phyloP scores from a whole-genome alignment of 345 rosid species.

The Heritiera littoralis region DNA sequence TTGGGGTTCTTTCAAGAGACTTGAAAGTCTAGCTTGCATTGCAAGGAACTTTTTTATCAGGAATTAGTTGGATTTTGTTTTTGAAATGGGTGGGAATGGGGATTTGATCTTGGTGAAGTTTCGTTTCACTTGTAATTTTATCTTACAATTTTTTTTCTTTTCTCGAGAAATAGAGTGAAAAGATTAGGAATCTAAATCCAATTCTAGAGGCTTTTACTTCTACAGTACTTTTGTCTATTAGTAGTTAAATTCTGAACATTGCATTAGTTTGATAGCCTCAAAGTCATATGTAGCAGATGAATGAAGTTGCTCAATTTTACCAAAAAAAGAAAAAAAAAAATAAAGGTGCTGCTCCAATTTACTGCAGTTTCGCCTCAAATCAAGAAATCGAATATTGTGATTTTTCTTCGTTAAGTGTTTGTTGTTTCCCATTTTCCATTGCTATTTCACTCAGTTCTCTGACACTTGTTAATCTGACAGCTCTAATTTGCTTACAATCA shows the following conservation, averaged over 20 bases:
- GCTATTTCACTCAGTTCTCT: not conserved
- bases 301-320: not conserved
- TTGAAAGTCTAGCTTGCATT: not conserved
- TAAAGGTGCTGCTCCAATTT: too few relatives aligned
- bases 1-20: slow-evolving; percentile 1
- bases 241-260: not conserved
- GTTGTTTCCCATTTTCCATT: not conserved
- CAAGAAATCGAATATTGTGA: not conserved
- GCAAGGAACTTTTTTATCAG: not conserved
- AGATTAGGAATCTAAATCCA: not conserved
- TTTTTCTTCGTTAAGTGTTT: not conserved
- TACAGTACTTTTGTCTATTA: not conserved
- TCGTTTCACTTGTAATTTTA: slow-evolving; percentile 1
- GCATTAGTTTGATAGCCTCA: not conserved
- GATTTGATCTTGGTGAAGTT: slow-evolving; percentile 7
- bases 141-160: not conserved
- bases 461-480: not conserved
- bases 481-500: not conserved
- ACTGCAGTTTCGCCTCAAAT: not conserved
- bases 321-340: too few relatives aligned
- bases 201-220: not conserved
- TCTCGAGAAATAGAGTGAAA: not conserved
- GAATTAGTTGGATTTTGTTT: not conserved
- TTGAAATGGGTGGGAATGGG: not conserved
- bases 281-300: not conserved